Evolutionary conservation across 768 basidiomycete species (phyloP).

Genomic region (Kwoniella europaea): DNA sequence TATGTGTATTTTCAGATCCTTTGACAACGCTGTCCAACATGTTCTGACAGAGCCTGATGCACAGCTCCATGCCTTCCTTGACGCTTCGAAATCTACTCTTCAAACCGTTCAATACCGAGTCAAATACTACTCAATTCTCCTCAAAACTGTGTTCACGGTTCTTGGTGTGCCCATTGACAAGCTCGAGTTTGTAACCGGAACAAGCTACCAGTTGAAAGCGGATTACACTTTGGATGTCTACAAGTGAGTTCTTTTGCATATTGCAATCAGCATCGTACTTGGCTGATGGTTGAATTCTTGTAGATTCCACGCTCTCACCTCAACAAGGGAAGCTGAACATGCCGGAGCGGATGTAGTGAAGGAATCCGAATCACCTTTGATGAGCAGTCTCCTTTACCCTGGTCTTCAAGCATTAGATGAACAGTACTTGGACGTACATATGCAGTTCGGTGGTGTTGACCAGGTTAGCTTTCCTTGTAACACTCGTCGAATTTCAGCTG

Average conservation of each 20-base stretch:
- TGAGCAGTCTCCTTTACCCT: conserved; percentile 93
- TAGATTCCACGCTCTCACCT: conserved; percentile 79
- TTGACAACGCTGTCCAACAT: conserved; percentile 15
- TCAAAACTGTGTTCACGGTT: conserved; percentile 80
- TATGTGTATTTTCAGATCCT: background rate
- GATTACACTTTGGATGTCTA: conserved; percentile 97
- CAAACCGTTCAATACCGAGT: conserved; percentile 86
- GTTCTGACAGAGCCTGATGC: background rate
- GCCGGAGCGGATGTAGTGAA: conserved; percentile 99
- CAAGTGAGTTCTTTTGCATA: conserved; percentile 57
- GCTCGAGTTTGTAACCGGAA: conserved; percentile 83
- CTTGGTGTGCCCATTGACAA: conserved; percentile 88
- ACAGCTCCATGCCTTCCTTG: conserved; percentile 88
- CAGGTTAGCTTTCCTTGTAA: conserved; percentile 65
- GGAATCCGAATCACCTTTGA: conserved; percentile 86
- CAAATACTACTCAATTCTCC: conserved; percentile 83
- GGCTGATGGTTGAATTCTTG: background rate
- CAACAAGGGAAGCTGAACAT: conserved; percentile 96
- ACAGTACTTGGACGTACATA: conserved; percentile 91
- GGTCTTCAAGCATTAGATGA: conserved; percentile 96
- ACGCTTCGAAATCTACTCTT: conserved; percentile 93
- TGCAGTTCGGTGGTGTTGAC: conserved; percentile 97
- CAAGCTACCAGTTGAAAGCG: conserved; percentile 84
- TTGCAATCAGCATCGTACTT: background rate
- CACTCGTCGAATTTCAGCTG: too few relatives aligned